These are phyloP conservation scores for Stenocarpella maydis DNA, from an alignment of 2,329 filamentous ascomycete species.

Conservation along the genomic window DNA sequence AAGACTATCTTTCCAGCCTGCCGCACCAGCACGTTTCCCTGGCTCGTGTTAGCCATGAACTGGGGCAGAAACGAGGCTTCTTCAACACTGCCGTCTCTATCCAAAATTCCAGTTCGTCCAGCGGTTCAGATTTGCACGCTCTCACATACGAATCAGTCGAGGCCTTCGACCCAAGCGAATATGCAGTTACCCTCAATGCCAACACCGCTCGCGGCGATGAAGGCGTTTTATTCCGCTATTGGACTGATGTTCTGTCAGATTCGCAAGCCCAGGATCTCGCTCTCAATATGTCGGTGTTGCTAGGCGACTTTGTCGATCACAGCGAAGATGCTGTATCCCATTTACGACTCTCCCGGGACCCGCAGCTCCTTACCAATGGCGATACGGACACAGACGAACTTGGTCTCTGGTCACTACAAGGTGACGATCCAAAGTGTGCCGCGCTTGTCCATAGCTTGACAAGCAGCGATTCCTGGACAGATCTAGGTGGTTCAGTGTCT, in stretches of 20 bases:
- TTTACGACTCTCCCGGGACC: not conserved
- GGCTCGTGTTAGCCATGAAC: not conserved
- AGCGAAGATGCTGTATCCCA: not conserved
- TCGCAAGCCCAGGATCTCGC: not conserved
- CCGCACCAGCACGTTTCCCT: conserved; percentile 5
- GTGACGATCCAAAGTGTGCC: not conserved
- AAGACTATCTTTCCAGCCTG: not conserved
- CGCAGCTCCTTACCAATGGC: not conserved
- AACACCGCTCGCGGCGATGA: not conserved
- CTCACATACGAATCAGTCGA: not conserved
- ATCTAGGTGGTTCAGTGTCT: not conserved
- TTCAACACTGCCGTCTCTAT: conserved; percentile 2
- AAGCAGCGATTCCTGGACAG: not conserved
- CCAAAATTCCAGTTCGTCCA: not conserved
- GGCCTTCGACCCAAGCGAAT: conserved; percentile 9
- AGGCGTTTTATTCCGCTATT: not conserved
- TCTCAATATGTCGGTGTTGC: not conserved
- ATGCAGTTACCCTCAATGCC: conserved; percentile 8
- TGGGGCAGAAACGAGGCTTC: conserved; percentile 1
- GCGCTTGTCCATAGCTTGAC: not conserved
- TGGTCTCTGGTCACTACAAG: not conserved
- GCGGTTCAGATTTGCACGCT: not conserved
- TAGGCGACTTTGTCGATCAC: not conserved
- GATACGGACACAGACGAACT: not conserved
- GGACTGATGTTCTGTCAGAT: conserved; percentile 4